These are phyloP conservation scores for Cryptococcus floricola DNA, from an alignment of 1,284 basidiomycete genomes.

Conservation along the genomic window DNA sequence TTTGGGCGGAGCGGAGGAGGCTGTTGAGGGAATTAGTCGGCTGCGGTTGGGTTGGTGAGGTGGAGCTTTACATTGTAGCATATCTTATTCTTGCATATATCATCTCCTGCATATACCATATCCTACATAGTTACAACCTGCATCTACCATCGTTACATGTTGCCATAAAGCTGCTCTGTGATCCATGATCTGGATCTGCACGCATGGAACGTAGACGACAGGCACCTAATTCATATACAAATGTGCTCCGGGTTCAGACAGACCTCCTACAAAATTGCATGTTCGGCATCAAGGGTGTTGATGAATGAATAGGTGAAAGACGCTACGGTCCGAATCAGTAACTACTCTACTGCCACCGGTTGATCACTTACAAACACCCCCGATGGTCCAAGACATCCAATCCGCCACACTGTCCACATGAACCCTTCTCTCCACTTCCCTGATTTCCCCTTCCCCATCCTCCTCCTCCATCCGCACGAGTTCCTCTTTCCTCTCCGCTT, in stretches of 20 bases:
- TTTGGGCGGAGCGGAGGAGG: conserved; percentile 9
- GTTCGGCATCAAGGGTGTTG: neutral
- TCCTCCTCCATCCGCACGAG: neutral
- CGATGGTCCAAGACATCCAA: conserved; percentile 92
- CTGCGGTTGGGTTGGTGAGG: too few relatives aligned
- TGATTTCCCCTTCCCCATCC: neutral
- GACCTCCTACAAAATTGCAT: neutral
- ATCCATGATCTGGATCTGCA: too few relatives aligned
- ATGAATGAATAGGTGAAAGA: conserved; percentile 33
- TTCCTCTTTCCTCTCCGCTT: conserved; percentile 16
- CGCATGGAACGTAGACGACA: too few relatives aligned
- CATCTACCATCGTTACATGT: neutral
- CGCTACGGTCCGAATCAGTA: conserved; percentile 9
- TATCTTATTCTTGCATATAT: neutral
- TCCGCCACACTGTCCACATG: conserved; percentile 64
- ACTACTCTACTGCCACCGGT: too few relatives aligned
- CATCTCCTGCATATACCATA: too few relatives aligned
- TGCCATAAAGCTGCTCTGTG: neutral
- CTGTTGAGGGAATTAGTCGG: neutral
- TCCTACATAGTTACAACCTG: too few relatives aligned
- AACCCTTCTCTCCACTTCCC: conserved; percentile 5
- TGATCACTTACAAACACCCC: conserved; percentile 75
- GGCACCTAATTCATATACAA: too few relatives aligned
- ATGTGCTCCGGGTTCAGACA: too few relatives aligned
- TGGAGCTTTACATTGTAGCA: neutral